These are phyloP conservation scores for Physcomitrium patens DNA, from an alignment of 225 moss, liverwort and hornwort species.

Conservation along the genomic window DNA sequence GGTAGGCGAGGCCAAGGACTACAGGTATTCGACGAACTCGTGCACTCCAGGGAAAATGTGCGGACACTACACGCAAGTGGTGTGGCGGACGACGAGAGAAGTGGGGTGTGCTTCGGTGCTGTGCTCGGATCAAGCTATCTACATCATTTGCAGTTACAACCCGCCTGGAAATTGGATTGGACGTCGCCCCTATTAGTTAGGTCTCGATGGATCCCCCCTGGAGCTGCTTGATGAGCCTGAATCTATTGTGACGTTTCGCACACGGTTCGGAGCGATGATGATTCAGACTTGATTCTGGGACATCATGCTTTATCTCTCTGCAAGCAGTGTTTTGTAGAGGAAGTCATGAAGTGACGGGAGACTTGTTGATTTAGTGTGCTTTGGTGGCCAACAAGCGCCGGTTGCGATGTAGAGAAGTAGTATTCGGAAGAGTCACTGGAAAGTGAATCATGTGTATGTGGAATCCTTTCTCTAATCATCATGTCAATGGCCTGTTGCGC, in stretches of 20 bases:
- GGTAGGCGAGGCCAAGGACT: constrained; percentile 45
- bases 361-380: neutral
- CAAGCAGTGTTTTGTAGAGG: neutral
- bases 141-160: constrained; percentile 69
- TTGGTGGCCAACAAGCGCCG: neutral
- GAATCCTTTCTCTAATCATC: neutral
- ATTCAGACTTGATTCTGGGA: too few species aligned
- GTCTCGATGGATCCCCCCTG: neutral
- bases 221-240: too few species aligned
- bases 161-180: constrained; percentile 55
- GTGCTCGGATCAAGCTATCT: constrained; percentile 35
- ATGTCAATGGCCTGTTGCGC: constrained; percentile 13
- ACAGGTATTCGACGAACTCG: constrained; percentile 38
- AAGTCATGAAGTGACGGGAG: neutral
- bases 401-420: neutral
- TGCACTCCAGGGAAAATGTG: constrained; percentile 45
- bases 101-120: constrained; percentile 66
- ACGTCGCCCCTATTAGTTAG: constrained; percentile 38
- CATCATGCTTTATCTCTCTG: too few species aligned
- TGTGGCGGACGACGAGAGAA: constrained; percentile 46
- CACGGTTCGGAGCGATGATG: neutral
- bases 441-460: neutral
- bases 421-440: neutral
- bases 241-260: too few species aligned
- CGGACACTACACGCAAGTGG: constrained; percentile 72